phyloP scores from a whole-genome alignment of 345 rosid species.

The Adansonia digitata region DNA sequence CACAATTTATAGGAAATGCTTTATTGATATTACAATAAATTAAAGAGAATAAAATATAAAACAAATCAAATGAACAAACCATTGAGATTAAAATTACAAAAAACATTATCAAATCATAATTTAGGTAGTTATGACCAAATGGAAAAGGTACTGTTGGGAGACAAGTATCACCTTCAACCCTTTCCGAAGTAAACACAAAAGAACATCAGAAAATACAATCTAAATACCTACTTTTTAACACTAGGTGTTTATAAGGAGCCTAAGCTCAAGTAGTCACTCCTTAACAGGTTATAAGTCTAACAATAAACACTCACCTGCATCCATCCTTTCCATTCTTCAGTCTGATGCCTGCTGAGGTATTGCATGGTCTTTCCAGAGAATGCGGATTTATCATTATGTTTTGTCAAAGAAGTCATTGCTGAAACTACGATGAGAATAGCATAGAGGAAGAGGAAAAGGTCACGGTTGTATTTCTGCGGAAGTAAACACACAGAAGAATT shows the following conservation, averaged over 20 bases:
- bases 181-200: not conserved
- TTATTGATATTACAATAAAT: not conserved
- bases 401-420: conserved; percentile 81
- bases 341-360: conserved; percentile 52
- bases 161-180: not conserved
- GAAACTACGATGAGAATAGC: conserved; percentile 80
- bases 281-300: not conserved
- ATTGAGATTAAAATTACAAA: not conserved
- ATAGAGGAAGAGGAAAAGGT: conserved; percentile 87
- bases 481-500: conserved; percentile 16
- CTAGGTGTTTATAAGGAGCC: not conserved
- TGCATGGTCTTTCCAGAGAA: conserved; percentile 71
- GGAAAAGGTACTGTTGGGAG: not conserved
- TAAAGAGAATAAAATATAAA: not conserved
- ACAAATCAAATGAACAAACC: not conserved
- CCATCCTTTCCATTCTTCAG: conserved; percentile 89
- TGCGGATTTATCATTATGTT: conserved; percentile 75
- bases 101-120: not conserved
- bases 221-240: not conserved
- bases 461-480: conserved; percentile 86
- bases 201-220: not conserved
- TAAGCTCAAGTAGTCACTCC: conserved; percentile 1
- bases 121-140: not conserved
- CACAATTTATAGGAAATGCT: not conserved
- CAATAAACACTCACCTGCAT: conserved; percentile 79